Evolutionary conservation across 345 rosid genomes (phyloP).

Genomic region (Nephelium lappaceum): DNA sequence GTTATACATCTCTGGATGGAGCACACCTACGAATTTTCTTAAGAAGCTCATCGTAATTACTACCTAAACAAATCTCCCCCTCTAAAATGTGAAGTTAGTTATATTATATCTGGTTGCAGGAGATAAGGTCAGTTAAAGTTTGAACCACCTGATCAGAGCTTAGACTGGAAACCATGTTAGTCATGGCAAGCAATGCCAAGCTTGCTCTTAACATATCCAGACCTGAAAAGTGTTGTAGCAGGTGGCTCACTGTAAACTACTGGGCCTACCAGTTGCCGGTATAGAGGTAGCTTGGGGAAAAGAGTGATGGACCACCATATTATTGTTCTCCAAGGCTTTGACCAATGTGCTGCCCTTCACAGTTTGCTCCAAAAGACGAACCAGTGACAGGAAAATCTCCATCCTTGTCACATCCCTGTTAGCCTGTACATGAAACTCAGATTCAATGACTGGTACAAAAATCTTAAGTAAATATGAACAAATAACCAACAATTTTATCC

Average conservation of each 20-base stretch:
- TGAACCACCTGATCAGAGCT: conserved; percentile 26
- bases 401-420: conserved; percentile 86
- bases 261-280: conserved; percentile 54
- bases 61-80: conserved; percentile 23
- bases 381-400: conserved; percentile 90
- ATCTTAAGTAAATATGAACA: background rate
- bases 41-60: background rate
- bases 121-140: conserved; percentile 29
- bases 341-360: conserved; percentile 48
- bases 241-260: conserved; percentile 46
- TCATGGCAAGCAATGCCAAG: conserved; percentile 51
- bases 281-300: conserved; percentile 48
- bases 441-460: background rate
- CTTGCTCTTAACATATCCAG: conserved; percentile 63
- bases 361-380: conserved; percentile 79
- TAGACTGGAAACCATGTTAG: conserved; percentile 49
- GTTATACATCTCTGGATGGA: background rate
- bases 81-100: conserved; percentile 16
- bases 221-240: conserved; percentile 12
- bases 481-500: too few species aligned
- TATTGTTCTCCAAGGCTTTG: conserved; percentile 51
- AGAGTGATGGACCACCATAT: conserved; percentile 46
- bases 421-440: conserved; percentile 51
- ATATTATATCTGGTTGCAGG: conserved; percentile 18
- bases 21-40: conserved; percentile 12